Conservation (phyloP, 1,139 yeast genomes). For the Martiniozyma asiatica region DNA sequence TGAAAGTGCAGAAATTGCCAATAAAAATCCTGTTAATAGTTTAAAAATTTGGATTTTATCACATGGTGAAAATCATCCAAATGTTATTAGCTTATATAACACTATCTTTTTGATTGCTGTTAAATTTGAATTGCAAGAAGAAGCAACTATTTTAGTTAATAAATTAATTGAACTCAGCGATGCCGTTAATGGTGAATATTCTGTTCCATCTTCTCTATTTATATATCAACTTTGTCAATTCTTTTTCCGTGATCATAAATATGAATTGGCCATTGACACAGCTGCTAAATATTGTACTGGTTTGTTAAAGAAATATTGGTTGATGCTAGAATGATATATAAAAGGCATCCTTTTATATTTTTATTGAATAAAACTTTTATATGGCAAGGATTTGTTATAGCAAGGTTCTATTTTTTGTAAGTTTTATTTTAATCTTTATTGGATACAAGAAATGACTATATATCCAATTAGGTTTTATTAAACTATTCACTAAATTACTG, state of each 20-base stretch:
- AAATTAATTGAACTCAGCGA: conserved; percentile 32
- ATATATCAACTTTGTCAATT: conserved; percentile 59
- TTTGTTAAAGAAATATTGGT: conserved; percentile 41
- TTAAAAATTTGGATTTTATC: conserved; percentile 48
- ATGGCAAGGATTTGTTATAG: no score
- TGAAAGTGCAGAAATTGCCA: conserved; percentile 58
- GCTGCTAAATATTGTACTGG: conserved; percentile 41
- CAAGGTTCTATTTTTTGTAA: no score
- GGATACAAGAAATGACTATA: no score
- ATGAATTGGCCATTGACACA: conserved; percentile 41
- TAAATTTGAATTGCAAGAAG: conserved; percentile 33
- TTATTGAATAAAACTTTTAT: no score
- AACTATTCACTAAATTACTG: no score
- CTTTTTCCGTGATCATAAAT: conserved; percentile 40
- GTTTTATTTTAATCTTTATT: no score
- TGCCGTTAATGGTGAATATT: conserved; percentile 32
- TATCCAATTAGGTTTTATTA: no score
- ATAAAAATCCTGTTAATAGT: conserved; percentile 49
- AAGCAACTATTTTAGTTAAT: conserved; percentile 38
- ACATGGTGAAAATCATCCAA: conserved; percentile 56
- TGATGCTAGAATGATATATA: no score
- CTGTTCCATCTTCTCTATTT: conserved; percentile 48
- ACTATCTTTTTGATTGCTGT: conserved; percentile 51
- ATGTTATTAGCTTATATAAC: conserved; percentile 53
- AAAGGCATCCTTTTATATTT: no score